A percentile compares a stretch with the other conserved stretches of the same genome.
Conservation (phyloP, 306 rosid species). For the Clitoria ternatea region DNA sequence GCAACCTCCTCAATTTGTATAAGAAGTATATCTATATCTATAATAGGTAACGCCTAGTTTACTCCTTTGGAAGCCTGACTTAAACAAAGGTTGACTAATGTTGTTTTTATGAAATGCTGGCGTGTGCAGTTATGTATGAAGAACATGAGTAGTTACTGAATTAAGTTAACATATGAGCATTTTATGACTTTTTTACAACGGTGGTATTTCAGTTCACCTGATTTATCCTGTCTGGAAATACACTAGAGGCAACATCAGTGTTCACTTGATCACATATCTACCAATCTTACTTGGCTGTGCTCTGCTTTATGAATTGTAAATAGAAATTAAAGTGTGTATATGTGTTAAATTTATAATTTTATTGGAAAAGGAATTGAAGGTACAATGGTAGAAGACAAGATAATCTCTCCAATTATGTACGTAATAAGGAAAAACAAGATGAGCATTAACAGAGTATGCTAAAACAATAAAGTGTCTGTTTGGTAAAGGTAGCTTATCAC, state of each 20-base stretch:
- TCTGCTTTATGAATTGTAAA: not conserved
- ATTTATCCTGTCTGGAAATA: not conserved
- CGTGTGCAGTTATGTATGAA: not conserved
- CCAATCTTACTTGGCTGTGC: not conserved
- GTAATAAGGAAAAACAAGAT: not conserved
- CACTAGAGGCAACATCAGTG: not conserved
- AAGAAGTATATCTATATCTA: not conserved
- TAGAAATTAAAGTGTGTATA: not conserved
- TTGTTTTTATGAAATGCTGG: constrained; percentile 10
- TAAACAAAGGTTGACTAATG: not conserved
- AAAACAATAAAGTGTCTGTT: not conserved
- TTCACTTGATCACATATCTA: not conserved
- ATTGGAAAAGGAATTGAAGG: not conserved
- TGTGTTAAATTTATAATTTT: not conserved
- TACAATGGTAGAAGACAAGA: not conserved
- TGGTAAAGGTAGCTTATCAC: too few species aligned
- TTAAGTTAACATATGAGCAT: not conserved
- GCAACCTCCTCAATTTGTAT: not conserved
- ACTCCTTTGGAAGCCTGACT: not conserved
- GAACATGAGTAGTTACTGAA: not conserved
- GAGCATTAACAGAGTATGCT: not conserved
- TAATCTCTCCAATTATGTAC: not conserved
- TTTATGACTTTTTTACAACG: not conserved
- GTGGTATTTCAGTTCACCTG: not conserved
- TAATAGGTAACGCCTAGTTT: not conserved